Conservation (phyloP, 1,139 yeast genomes). For the Candida tropicalis region DNA sequence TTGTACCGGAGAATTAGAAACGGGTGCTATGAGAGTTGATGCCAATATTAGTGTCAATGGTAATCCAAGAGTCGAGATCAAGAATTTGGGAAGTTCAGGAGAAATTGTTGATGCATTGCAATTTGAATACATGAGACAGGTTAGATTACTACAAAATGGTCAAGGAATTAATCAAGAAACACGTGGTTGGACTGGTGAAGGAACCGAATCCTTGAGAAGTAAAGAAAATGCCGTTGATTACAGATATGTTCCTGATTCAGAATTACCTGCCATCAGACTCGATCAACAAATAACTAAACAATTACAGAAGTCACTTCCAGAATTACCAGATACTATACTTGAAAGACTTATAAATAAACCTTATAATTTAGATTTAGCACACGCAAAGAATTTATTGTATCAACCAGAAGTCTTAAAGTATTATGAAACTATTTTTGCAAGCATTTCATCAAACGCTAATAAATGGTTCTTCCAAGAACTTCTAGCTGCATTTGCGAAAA, state of each 20-base stretch:
- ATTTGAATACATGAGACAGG: constrained; percentile 76
- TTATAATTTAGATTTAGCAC: constrained; percentile 64
- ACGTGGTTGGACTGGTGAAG: constrained; percentile 85
- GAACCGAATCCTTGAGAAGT: constrained; percentile 65
- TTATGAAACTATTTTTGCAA: constrained; percentile 49
- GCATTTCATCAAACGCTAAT: constrained; percentile 45
- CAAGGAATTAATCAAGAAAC: constrained; percentile 63
- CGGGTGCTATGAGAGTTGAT: constrained; percentile 95
- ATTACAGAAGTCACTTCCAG: constrained; percentile 51
- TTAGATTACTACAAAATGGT: constrained; percentile 38
- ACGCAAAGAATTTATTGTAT: constrained; percentile 64
- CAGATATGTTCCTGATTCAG: constrained; percentile 94
- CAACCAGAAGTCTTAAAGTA: constrained; percentile 48
- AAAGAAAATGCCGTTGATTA: constrained; percentile 88
- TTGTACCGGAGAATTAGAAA: constrained; percentile 88
- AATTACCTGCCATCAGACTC: constrained; percentile 63
- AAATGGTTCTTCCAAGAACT: constrained; percentile 88
- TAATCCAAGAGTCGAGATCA: constrained; percentile 79
- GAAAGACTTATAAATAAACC: constrained; percentile 51
- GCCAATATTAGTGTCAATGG: constrained; percentile 82
- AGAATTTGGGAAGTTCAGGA: constrained; percentile 82
- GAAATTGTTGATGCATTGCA: constrained; percentile 79
- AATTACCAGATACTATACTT: constrained; percentile 63
- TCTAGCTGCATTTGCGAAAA: constrained; percentile 66
- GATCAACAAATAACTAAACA: constrained; percentile 35